Evolutionary conservation across 257 asterid genomes (phyloP), one percentile per base, ranked within the genome.

Genomic region (Petrea volubilis): DNA sequence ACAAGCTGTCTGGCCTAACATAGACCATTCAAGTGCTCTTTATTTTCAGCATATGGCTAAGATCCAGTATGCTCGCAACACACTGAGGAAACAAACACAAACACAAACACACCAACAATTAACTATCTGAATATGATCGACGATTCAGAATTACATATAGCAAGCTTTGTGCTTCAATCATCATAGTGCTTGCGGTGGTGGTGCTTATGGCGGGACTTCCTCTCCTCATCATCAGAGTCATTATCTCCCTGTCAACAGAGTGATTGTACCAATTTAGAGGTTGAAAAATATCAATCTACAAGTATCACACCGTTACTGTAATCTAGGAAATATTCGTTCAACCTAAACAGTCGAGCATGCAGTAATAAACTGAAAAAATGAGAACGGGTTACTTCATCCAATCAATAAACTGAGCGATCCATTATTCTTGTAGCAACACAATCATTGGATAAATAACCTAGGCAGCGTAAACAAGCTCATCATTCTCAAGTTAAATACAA

Each of bases 181-280:
- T 84, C 85, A 11, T 82, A 83, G 67, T 84, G 87, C 71, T 72
- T 75, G 81, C 82, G 84, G 66, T 74, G 83, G 77, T 72, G 79
- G 78, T 78, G 78, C 52, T 31, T 7, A 15, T 57, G 44, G 71
- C 50, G 67, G 1, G 58, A 60, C 72, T 74, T 73, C 73, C 61
- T 64, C 47, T 68, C 71, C 71, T 79, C 84, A 9, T 77, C 74
- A 20, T 77, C 84, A 3, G 81, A 70, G 9, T 77, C 49, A 59
- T 80, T 59, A 31, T 74, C 76, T 47, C 84, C 87, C 88, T 83
- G 82, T 64, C 49, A 73, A 29, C 59, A 29, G 50, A 60, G 18
- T 15, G 3, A 24, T 40, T 15, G 6, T 15, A 68, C 7, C 10
- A 24, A 41, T 41, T 72, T 15, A 15, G 58, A 27, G 2, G 20